These are phyloP conservation scores for Wallacemonas sp. DNA, from an alignment of 208 protist species.

Conservation along the genomic window DNA sequence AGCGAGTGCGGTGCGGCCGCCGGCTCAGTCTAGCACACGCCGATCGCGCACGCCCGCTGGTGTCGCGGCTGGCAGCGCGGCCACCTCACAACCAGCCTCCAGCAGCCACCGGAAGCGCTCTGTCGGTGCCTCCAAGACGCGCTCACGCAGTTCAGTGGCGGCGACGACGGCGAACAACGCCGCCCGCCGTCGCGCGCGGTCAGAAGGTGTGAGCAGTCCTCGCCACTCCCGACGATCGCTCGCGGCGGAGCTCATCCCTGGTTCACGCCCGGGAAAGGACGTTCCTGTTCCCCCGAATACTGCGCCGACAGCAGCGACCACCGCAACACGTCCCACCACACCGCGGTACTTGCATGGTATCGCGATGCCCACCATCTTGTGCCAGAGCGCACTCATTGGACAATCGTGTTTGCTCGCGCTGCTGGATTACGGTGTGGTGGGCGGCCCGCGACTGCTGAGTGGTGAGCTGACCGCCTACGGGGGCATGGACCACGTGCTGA, in stretches of 20 bases:
- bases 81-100: background rate
- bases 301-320: background rate
- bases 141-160: background rate
- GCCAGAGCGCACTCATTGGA: conserved; percentile 68
- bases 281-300: conserved; percentile 2
- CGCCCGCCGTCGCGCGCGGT: background rate
- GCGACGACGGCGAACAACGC: background rate
- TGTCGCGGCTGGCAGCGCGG: background rate
- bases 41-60: conserved; percentile 1
- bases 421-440: conserved; percentile 76
- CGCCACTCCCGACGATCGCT: background rate
- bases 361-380: conserved; percentile 55
- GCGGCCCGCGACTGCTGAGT: conserved; percentile 23
- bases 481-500: conserved; percentile 61
- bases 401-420: conserved; percentile 67
- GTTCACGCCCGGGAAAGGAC: background rate
- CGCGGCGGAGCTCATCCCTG: conserved; percentile 6
- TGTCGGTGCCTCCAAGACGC: background rate
- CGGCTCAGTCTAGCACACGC: background rate
- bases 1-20: background rate
- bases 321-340: background rate
- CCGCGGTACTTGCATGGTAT: conserved; percentile 25
- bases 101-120: conserved; percentile 1
- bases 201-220: conserved; percentile 8
- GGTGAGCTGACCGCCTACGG: conserved; percentile 47